Evolutionary conservation across 106 monocot genomes (phyloP).

Genomic region (Dendrobium catenatum): DNA sequence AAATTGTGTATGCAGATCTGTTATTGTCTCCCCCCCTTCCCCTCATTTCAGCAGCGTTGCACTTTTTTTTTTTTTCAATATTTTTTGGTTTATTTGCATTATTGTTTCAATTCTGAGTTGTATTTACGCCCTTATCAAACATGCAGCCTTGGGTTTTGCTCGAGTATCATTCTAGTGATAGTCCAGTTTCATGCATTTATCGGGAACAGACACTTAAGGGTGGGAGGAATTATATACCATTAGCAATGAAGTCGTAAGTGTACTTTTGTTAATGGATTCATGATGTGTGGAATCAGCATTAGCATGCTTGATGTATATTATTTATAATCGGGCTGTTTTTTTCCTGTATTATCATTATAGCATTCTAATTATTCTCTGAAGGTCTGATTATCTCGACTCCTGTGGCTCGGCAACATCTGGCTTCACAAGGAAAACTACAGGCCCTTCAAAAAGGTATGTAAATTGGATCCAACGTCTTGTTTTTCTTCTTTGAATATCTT

Average conservation of each 20-base stretch:
- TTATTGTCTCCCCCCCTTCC: background rate
- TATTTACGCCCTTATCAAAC: slow-evolving; percentile 1
- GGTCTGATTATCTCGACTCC: slow-evolving; percentile 15
- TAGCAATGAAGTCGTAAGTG: slow-evolving; percentile 13
- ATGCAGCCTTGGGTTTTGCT: slow-evolving; percentile 23
- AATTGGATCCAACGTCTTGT: background rate
- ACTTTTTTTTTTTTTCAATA: background rate
- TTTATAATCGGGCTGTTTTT: background rate
- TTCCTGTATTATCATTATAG: background rate
- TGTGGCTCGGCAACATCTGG: slow-evolving; percentile 10
- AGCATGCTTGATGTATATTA: background rate
- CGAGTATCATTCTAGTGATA: slow-evolving; percentile 9
- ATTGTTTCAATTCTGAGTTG: background rate
- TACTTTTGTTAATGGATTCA: slow-evolving; percentile 1
- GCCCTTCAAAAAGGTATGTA: slow-evolving; percentile 12
- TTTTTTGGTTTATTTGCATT: background rate
- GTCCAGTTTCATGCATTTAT: slow-evolving; percentile 11
- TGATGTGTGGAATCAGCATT: background rate
- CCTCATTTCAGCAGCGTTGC: background rate
- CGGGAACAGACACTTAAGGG: slow-evolving; percentile 4
- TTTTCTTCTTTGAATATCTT: background rate
- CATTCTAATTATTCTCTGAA: slow-evolving; percentile 4
- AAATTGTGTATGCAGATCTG: background rate
- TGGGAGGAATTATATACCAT: slow-evolving; percentile 6
- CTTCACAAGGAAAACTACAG: slow-evolving; percentile 1